Evolutionary conservation across 345 rosid genomes (phyloP), one percentile per base, ranked within the genome.

Genomic region (Pseudoturritis turrita): DNA sequence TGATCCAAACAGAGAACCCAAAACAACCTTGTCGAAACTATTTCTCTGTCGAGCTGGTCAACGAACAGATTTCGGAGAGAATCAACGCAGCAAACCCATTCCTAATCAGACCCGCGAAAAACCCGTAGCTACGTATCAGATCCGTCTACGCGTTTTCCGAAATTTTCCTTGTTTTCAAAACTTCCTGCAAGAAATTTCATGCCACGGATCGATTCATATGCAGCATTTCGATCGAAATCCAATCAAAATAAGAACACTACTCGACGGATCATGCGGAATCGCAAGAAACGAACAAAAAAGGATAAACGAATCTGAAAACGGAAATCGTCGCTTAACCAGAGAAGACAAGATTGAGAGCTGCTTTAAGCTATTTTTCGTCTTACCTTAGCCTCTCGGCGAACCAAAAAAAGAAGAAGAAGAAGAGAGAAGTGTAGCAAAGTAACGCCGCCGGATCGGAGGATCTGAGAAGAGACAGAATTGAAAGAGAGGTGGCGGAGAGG

Each of bases 371-470:
- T 59, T 26, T 11, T 26, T 11, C 40, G 23, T 65, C 36, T 71
- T 70, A 63, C 80, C 76, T 77, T 37, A 55, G 65, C 52, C 41
- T 51, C 23, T 50, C 40, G 15, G 62, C 35, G 39, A n/a, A 1
- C 43, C n/a, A n/a, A 22, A 4, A 21, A 2, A 65, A 17, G 29
- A 40, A 2, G 10, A 21, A 56, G 22, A 28, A 17, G 33, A 56
- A 33, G 65, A 66, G 43, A n/a, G 4, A 28, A 61, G 72, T 56
- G 77, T 40, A 58, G 73, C 58, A 39, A 19, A 53, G 74, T 61
- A 68, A 67, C 70, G 71, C 50, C 70, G 74, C 60, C 78, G 73
- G 71, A 73, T 78, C 78, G 50, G 65, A 67, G 60, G 69, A 68
- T 77, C 61, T 58, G 63, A 23, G 60, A 37, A 59, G 3, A 51